Percentiles rank a stretch among this genome's conserved stretches.
phyloP scores from a whole-genome alignment of 2,329 filamentous ascomycete species.

The Stachybotrys chartarum region DNA sequence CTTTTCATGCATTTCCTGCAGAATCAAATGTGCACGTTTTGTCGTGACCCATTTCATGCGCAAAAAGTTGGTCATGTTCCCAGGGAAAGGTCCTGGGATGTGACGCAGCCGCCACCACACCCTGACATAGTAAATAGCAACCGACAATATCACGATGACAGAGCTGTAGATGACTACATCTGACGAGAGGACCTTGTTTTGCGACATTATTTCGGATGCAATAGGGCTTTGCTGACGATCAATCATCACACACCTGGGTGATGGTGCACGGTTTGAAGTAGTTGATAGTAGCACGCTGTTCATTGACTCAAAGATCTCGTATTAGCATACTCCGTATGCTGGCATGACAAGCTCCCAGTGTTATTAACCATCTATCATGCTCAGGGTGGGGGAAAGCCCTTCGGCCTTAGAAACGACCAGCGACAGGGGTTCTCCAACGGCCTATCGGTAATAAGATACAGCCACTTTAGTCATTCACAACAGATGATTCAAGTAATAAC shows the following conservation, averaged over 20 bases:
- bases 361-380: background rate
- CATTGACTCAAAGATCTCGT: background rate
- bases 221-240: background rate
- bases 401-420: too few relatives aligned
- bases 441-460: background rate
- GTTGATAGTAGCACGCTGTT: background rate
- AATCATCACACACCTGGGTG: background rate
- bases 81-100: conserved; percentile 2
- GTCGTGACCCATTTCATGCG: conserved; percentile 3
- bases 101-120: conserved; percentile 3
- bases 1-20: background rate
- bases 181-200: background rate
- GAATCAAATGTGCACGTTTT: conserved; percentile 1
- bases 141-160: background rate
- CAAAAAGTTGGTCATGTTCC: background rate
- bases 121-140: background rate
- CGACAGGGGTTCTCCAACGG: background rate
- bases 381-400: background rate
- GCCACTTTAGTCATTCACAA: background rate
- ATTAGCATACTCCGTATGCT: background rate
- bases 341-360: background rate
- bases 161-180: background rate
- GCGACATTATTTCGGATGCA: background rate
- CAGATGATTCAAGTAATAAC: background rate
- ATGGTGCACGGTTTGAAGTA: background rate